Evolutionary conservation across 208 protist species (phyloP).

Genomic region (Trypanosoma congolense): DNA sequence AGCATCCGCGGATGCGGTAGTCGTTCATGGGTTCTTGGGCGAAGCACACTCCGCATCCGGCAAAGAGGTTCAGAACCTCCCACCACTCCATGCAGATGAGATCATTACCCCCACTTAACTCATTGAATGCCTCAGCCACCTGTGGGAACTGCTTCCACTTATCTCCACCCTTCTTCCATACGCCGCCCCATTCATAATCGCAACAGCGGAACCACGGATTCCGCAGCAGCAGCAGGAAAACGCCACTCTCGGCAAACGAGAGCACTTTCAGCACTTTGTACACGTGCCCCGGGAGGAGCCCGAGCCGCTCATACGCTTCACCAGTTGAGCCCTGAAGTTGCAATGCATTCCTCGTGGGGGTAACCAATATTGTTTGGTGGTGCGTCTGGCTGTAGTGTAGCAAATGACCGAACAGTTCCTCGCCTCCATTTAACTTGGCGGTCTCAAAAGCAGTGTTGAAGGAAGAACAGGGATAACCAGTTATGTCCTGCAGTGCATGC

Average conservation of each 20-base stretch:
- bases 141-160: slow-evolving; percentile 62
- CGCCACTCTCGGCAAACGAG: slow-evolving; percentile 43
- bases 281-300: slow-evolving; percentile 50
- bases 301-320: slow-evolving; percentile 42
- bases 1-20: slow-evolving; percentile 74
- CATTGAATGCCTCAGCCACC: slow-evolving; percentile 40
- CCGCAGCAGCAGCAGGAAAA: slow-evolving; percentile 58
- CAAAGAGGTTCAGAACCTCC: slow-evolving; percentile 69
- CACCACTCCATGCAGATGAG: slow-evolving; percentile 78
- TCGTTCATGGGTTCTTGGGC: slow-evolving; percentile 61
- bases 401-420: slow-evolving; percentile 53
- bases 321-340: slow-evolving; percentile 28
- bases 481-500: slow-evolving; percentile 74
- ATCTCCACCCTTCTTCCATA: slow-evolving; percentile 54
- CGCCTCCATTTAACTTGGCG: slow-evolving; percentile 33
- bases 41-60: slow-evolving; percentile 74
- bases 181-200: slow-evolving; percentile 34
- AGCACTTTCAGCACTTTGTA: slow-evolving; percentile 63
- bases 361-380: slow-evolving; percentile 58
- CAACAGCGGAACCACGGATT: slow-evolving; percentile 50
- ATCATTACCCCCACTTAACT: slow-evolving; percentile 37
- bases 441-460: slow-evolving; percentile 68
- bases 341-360: slow-evolving; percentile 55
- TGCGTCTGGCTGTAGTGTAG: slow-evolving; percentile 31
- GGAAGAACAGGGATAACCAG: slow-evolving; percentile 60